Evolutionary conservation across 495 filamentous ascomycete species (phyloP).

Genomic region (Daldinia bambusicola): DNA sequence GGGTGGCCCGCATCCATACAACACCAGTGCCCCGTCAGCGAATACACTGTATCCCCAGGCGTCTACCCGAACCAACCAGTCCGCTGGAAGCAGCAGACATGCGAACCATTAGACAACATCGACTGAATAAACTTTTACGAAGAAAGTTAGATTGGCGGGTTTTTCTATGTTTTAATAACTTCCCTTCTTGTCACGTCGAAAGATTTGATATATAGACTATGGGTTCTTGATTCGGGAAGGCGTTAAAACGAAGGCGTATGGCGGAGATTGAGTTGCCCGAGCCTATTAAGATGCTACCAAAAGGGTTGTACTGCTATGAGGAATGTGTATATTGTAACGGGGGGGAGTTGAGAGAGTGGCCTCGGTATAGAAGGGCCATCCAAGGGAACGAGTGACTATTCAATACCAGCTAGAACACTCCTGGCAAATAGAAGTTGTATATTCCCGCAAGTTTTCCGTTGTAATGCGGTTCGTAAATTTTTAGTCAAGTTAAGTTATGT

Average conservation of each 20-base stretch:
- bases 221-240: constrained; percentile 22
- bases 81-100: constrained; percentile 11
- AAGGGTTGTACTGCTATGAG: constrained; percentile 25
- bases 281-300: constrained; percentile 17
- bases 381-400: constrained; percentile 4
- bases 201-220: constrained; percentile 31
- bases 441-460: background rate
- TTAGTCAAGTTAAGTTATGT: background rate
- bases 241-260: constrained; percentile 20
- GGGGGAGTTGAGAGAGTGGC: constrained; percentile 1
- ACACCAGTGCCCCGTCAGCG: constrained; percentile 5
- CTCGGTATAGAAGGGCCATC: background rate
- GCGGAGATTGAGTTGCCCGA: constrained; percentile 7
- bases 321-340: constrained; percentile 29
- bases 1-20: constrained; percentile 39
- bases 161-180: constrained; percentile 20
- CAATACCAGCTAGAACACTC: constrained; percentile 6
- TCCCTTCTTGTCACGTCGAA: constrained; percentile 17
- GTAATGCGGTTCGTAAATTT: background rate
- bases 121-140: constrained; percentile 29
- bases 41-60: constrained; percentile 28
- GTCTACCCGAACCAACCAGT: constrained; percentile 21
- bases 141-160: constrained; percentile 26
- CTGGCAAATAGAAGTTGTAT: constrained; percentile 14
- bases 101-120: constrained; percentile 4